These are phyloP conservation scores for Daldinia sp. DNA, from an alignment of 2,329 filamentous ascomycete species.

Conservation along the genomic window DNA sequence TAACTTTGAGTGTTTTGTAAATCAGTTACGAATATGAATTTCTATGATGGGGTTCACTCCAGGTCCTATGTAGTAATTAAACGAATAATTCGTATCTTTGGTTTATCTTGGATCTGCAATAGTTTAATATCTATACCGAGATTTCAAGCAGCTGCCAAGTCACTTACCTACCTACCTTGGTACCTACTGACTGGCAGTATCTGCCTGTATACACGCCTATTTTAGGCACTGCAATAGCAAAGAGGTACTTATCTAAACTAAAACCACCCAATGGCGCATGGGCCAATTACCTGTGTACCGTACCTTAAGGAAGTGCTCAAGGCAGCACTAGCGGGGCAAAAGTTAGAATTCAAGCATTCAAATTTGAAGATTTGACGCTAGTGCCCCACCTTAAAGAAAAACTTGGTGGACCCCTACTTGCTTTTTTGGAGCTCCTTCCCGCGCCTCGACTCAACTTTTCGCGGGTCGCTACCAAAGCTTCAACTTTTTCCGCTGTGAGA, in stretches of 20 bases:
- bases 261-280: not conserved
- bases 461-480: slow-evolving; percentile 8
- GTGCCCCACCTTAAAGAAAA: slow-evolving; percentile 25
- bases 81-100: not conserved
- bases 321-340: slow-evolving; percentile 8
- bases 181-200: too few species aligned
- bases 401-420: slow-evolving; percentile 6
- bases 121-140: too few species aligned
- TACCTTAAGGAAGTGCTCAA: not conserved
- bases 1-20: not conserved
- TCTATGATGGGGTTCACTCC: too few species aligned
- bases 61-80: not conserved
- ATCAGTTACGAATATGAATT: not conserved
- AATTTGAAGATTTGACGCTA: slow-evolving; percentile 9
- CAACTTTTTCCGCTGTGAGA: not conserved
- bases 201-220: too few species aligned
- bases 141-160: too few species aligned
- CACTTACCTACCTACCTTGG: too few species aligned
- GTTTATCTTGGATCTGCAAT: not conserved
- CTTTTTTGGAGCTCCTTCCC: slow-evolving; percentile 6
- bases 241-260: not conserved
- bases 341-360: slow-evolving; percentile 6
- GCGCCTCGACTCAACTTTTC: slow-evolving; percentile 7
- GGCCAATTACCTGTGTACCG: not conserved
- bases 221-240: not conserved